These are phyloP conservation scores for Melocanna baccifera DNA, from an alignment of 176 grass and related monocot genomes.

Conservation along the genomic window DNA sequence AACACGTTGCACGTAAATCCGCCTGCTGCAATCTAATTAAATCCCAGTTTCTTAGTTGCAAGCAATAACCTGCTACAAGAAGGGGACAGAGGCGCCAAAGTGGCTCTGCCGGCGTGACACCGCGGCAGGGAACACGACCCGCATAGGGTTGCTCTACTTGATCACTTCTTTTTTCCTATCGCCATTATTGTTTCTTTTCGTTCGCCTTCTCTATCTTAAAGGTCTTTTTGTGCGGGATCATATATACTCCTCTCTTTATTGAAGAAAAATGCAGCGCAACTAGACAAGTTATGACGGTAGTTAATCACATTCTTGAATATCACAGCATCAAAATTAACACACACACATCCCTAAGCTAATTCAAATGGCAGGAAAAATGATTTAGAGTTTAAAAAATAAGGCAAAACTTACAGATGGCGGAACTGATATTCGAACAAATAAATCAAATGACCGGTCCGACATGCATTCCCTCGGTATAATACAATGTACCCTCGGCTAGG, in stretches of 20 bases:
- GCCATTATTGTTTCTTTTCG: conserved; percentile 22
- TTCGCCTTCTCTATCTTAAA: neutral
- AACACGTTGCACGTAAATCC: conserved; percentile 52
- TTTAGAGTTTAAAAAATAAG: neutral
- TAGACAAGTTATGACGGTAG: neutral
- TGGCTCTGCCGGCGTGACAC: conserved; percentile 51
- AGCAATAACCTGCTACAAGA: conserved; percentile 23
- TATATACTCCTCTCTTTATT: neutral
- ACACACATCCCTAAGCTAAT: neutral
- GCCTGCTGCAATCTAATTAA: conserved; percentile 36
- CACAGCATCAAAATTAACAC: neutral
- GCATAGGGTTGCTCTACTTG: conserved; percentile 41
- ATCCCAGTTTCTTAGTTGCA: conserved; percentile 14
- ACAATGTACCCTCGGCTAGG: neutral
- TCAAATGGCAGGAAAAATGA: neutral
- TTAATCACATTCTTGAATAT: neutral
- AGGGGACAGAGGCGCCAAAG: conserved; percentile 66
- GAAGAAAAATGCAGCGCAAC: neutral
- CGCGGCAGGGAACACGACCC: conserved; percentile 46
- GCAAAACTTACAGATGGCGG: neutral
- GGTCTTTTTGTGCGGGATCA: neutral
- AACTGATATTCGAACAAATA: neutral
- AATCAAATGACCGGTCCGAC: neutral
- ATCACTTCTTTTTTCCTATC: conserved; percentile 15
- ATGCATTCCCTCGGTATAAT: neutral